These are phyloP conservation scores for Fusarium anguioides DNA, from an alignment of 2,329 filamentous ascomycete species.

Conservation along the genomic window DNA sequence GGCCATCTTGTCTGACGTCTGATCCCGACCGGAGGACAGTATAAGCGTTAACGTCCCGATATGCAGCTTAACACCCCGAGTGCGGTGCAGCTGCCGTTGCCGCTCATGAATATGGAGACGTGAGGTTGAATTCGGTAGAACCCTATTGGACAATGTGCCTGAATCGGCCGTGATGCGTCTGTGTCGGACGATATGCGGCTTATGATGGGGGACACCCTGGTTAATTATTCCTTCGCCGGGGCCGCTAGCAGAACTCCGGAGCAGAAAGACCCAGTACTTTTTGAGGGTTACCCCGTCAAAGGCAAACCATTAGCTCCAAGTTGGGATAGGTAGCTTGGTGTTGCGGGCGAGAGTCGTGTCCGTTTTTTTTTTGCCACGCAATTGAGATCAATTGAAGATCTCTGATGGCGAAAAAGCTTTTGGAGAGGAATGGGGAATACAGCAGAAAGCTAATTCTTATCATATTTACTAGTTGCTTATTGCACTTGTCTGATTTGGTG, in stretches of 20 bases:
- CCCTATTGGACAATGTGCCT: conserved; percentile 27
- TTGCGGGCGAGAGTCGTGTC: conserved; percentile 14
- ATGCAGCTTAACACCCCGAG: conserved; percentile 14
- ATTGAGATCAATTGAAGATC: background rate
- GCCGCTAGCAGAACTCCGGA: conserved; percentile 29
- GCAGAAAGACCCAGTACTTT: conserved; percentile 8
- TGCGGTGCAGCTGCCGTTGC: conserved; percentile 19
- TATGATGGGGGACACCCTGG: no score
- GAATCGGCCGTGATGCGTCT: conserved; percentile 8
- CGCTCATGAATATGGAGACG: background rate
- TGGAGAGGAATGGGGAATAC: background rate
- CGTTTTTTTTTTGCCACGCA: conserved; percentile 16
- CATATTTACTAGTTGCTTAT: background rate
- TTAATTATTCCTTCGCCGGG: conserved; percentile 10
- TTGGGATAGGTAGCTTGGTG: conserved; percentile 8
- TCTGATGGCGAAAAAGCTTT: background rate
- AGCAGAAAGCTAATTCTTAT: background rate
- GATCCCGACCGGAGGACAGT: conserved; percentile 14
- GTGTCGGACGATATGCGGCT: conserved; percentile 28
- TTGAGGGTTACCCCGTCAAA: conserved; percentile 19
- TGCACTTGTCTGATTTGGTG: background rate
- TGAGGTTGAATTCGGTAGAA: conserved; percentile 9
- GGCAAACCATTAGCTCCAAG: conserved; percentile 21
- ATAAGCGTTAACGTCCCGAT: conserved; percentile 17
- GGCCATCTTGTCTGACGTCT: conserved; percentile 12